A percentile compares a stretch with the other conserved stretches of the same genome.
These are phyloP conservation scores for Claviceps capensis DNA, from an alignment of 2,329 filamentous ascomycete genomes.

Conservation along the genomic window DNA sequence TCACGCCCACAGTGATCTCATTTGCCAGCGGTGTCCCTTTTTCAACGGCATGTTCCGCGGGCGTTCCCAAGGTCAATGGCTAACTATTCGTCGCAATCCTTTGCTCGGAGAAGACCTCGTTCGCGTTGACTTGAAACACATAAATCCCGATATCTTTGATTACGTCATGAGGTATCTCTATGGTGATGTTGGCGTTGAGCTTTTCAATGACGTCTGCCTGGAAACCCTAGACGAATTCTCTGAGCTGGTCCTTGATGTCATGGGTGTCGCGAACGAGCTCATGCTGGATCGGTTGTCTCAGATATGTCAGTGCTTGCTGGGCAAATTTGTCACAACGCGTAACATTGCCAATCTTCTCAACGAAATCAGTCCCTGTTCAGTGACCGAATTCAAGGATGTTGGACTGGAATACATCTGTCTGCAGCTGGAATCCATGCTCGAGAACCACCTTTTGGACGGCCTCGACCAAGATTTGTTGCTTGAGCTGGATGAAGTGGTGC, in stretches of 20 bases:
- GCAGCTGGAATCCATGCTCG: constrained; percentile 82
- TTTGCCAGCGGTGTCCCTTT: constrained; percentile 81
- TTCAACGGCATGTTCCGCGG: constrained; percentile 84
- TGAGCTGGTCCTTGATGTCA: constrained; percentile 80
- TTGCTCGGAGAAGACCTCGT: constrained; percentile 30
- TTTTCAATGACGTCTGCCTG: constrained; percentile 67
- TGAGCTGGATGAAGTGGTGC: constrained; percentile 69
- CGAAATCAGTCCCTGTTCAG: constrained; percentile 68
- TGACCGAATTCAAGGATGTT: constrained; percentile 75
- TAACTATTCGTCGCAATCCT: constrained; percentile 50
- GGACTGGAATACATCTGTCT: constrained; percentile 84
- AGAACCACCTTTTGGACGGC: constrained; percentile 75
- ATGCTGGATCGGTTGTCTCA: constrained; percentile 89
- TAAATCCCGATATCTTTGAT: constrained; percentile 58
- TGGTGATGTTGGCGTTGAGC: constrained; percentile 61
- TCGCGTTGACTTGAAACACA: constrained; percentile 69
- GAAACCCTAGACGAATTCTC: constrained; percentile 69
- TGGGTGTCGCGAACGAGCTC: constrained; percentile 81
- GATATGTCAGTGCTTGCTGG: constrained; percentile 74
- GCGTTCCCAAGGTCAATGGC: constrained; percentile 74
- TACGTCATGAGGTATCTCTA: constrained; percentile 76
- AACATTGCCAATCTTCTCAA: constrained; percentile 82
- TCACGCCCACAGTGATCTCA: constrained; percentile 59
- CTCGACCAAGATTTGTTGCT: constrained; percentile 71
- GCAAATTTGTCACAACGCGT: constrained; percentile 69